Evolutionary conservation across 2,329 filamentous ascomycete genomes (phyloP).

Genomic region (Aureobasidium uvarum): DNA sequence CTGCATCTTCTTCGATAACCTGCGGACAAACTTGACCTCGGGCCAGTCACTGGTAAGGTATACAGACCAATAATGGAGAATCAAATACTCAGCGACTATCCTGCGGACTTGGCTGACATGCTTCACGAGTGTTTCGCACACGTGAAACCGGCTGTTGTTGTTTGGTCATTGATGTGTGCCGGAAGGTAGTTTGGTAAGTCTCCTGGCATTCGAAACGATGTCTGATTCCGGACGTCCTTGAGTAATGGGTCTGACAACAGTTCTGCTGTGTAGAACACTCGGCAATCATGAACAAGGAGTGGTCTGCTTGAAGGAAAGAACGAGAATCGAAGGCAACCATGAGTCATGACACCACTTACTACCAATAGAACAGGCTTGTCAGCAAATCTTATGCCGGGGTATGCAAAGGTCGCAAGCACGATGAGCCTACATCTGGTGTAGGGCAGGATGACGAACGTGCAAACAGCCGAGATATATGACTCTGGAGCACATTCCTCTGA

Average conservation of each 20-base stretch:
- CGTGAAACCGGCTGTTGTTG: no score
- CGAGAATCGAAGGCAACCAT: background rate
- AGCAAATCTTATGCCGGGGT: background rate
- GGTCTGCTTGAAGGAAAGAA: background rate
- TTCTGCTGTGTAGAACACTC: background rate
- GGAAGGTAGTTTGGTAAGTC: no score
- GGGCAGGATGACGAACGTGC: background rate
- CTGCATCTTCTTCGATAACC: background rate
- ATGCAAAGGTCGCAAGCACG: background rate
- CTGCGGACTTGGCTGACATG: no score
- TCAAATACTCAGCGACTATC: no score
- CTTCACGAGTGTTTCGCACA: no score
- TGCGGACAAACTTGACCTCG: no score
- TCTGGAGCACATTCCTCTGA: background rate
- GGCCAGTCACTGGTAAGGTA: no score
- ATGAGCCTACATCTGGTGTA: background rate
- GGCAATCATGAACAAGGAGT: background rate
- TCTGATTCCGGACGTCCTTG: no score
- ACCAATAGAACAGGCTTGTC: background rate
- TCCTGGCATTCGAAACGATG: no score
- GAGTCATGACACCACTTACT: background rate
- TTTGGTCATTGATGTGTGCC: no score
- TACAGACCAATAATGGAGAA: no score
- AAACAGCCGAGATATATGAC: background rate
- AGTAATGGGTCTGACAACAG: background rate